Evolutionary conservation across 805 yeast genomes (phyloP).

Genomic region (Pichia thaimueangensis): DNA sequence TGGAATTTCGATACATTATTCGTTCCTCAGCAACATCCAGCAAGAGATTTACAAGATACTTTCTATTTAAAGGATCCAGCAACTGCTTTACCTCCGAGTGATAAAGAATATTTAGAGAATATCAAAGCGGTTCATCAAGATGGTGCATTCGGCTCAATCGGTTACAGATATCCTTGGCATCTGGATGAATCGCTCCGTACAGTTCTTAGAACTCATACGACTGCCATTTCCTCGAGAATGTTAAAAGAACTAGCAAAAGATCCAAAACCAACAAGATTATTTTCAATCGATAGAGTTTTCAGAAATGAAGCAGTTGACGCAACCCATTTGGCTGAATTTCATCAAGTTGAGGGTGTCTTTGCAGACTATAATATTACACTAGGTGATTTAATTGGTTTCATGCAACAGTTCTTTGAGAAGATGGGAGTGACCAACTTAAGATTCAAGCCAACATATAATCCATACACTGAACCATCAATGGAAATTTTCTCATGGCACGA

Average conservation of each 20-base stretch:
- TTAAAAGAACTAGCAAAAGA: slow-evolving; percentile 79
- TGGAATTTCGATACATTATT: slow-evolving; percentile 97
- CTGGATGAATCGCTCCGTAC: slow-evolving; percentile 83
- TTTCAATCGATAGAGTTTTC: slow-evolving; percentile 96
- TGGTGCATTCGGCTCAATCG: slow-evolving; percentile 91
- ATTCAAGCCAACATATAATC: slow-evolving; percentile 98
- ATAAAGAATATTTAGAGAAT: slow-evolving; percentile 68
- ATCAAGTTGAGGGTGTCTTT: slow-evolving; percentile 98
- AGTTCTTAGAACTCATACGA: slow-evolving; percentile 95
- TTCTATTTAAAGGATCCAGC: slow-evolving; percentile 93
- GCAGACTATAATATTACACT: slow-evolving; percentile 93
- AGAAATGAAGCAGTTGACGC: slow-evolving; percentile 99
- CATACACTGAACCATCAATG: slow-evolving; percentile 97
- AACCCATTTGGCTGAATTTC: slow-evolving; percentile 98
- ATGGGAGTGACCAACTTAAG: slow-evolving; percentile 96
- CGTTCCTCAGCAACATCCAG: slow-evolving; percentile 99
- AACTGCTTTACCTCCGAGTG: slow-evolving; percentile 76
- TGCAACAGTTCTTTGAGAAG: slow-evolving; percentile 93
- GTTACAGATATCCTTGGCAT: slow-evolving; percentile 98
- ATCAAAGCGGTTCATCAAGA: slow-evolving; percentile 79
- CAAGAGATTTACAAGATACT: slow-evolving; percentile 97
- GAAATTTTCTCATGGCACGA: slow-evolving; percentile 97
- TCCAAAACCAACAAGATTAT: slow-evolving; percentile 85
- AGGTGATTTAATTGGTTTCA: slow-evolving; percentile 95
- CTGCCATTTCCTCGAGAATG: slow-evolving; percentile 88